Percentiles rank a stretch among this genome's conserved stretches.
phyloP scores from a whole-genome alignment of 2,329 filamentous ascomycete species.

The Leptographium galeiforme region DNA sequence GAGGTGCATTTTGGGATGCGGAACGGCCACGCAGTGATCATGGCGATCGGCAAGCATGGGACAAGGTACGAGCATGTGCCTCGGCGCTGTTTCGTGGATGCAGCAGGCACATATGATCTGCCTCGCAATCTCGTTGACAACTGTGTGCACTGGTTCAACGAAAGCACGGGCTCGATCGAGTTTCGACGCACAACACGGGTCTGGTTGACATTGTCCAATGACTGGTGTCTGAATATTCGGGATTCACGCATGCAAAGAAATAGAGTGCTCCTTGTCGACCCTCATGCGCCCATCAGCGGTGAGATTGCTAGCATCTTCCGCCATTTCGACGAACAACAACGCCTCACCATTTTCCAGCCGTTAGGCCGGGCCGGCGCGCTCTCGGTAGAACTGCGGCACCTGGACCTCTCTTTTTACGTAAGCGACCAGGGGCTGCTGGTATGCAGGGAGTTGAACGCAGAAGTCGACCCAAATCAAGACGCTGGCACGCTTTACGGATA shows the following conservation, averaged over 20 bases:
- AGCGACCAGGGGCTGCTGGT: constrained; percentile 27
- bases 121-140: constrained; percentile 34
- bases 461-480: constrained; percentile 45
- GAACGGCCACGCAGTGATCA: constrained; percentile 24
- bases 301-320: constrained; percentile 30
- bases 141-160: constrained; percentile 48
- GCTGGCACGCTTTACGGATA: constrained; percentile 47
- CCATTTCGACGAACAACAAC: constrained; percentile 30
- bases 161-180: constrained; percentile 28
- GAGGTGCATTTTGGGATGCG: constrained; percentile 42
- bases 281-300: constrained; percentile 26
- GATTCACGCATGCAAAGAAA: constrained; percentile 7
- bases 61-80: constrained; percentile 4
- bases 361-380: constrained; percentile 12
- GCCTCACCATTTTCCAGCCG: constrained; percentile 35
- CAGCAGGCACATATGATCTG: constrained; percentile 31
- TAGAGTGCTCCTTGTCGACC: constrained; percentile 30
- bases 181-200: constrained; percentile 22
- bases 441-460: constrained; percentile 33
- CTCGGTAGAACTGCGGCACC: constrained; percentile 33
- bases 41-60: not conserved
- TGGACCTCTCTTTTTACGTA: constrained; percentile 41
- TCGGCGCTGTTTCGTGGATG: constrained; percentile 1
- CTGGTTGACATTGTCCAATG: constrained; percentile 15
- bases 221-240: constrained; percentile 23